A percentile compares a stretch with the other conserved stretches of the same genome.
phyloP scores from a whole-genome alignment of 1,284 basidiomycete genomes.

The Cryptococcus maquisensis region DNA sequence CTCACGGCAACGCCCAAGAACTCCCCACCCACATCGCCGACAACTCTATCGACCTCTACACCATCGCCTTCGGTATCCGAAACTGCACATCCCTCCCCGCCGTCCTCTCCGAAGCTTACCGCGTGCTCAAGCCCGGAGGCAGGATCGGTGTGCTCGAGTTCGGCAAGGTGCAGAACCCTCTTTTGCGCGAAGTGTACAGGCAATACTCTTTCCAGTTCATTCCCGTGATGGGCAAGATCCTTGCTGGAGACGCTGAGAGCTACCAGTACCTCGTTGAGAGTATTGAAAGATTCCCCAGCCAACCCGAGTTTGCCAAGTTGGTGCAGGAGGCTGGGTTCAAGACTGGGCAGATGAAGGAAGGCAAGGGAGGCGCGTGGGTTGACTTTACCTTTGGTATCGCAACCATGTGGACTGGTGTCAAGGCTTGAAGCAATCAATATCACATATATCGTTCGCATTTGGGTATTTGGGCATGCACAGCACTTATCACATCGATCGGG shows the following conservation, averaged over 20 bases:
- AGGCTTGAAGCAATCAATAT: constrained; percentile 45
- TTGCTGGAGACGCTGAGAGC: constrained; percentile 90
- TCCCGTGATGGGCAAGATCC: constrained; percentile 86
- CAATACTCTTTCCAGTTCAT: constrained; percentile 96
- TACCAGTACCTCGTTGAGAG: constrained; percentile 99
- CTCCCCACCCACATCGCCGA: constrained; percentile 62
- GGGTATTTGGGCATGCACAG: not conserved
- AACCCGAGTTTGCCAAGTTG: constrained; percentile 70
- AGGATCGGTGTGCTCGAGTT: constrained; percentile 96
- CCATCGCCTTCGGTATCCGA: constrained; percentile 97
- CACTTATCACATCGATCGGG: too few relatives aligned
- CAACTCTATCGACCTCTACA: constrained; percentile 90
- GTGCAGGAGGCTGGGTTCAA: constrained; percentile 78
- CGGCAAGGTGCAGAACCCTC: constrained; percentile 84
- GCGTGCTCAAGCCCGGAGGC: constrained; percentile 94
- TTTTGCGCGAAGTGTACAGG: constrained; percentile 79
- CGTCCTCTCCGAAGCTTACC: constrained; percentile 83
- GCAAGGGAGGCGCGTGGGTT: constrained; percentile 81
- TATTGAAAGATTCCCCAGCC: constrained; percentile 88
- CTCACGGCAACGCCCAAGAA: constrained; percentile 87
- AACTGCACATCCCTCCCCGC: constrained; percentile 93
- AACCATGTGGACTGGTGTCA: constrained; percentile 78
- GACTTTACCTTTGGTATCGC: constrained; percentile 84
- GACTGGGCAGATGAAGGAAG: constrained; percentile 64
- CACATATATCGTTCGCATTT: not conserved